phyloP scores from a whole-genome alignment of 2,329 filamentous ascomycete species.

The Aspergillus sp. region DNA sequence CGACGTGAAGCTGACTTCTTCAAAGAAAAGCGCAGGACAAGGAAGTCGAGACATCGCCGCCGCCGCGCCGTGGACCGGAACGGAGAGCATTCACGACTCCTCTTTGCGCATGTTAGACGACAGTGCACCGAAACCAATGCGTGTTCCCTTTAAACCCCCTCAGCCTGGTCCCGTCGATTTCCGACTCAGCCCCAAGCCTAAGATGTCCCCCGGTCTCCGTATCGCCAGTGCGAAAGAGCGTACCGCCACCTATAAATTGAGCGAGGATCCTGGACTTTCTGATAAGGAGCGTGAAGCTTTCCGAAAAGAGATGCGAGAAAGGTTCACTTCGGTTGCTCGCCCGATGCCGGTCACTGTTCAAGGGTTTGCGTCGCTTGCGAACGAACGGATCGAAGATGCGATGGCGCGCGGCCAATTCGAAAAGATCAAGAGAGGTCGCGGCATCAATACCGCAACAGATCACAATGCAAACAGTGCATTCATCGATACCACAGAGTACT shows the following conservation, averaged over 20 bases:
- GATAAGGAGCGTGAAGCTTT: constrained; percentile 69
- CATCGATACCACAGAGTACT: constrained; percentile 93
- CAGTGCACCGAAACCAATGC: constrained; percentile 51
- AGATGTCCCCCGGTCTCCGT: constrained; percentile 43
- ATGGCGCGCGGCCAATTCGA: constrained; percentile 87
- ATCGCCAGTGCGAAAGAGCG: constrained; percentile 56
- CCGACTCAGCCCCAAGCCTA: constrained; percentile 40
- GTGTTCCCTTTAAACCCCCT: constrained; percentile 38
- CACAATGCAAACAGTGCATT: constrained; percentile 80
- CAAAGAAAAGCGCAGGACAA: constrained; percentile 55
- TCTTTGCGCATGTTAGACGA: constrained; percentile 75
- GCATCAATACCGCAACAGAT: constrained; percentile 66
- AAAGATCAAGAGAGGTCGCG: constrained; percentile 75
- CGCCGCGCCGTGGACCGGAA: constrained; percentile 70
- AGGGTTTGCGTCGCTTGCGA: constrained; percentile 77
- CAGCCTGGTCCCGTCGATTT: constrained; percentile 39
- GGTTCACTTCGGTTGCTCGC: constrained; percentile 69
- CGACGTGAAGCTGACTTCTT: not conserved
- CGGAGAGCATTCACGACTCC: constrained; percentile 68
- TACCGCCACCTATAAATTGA: constrained; percentile 50
- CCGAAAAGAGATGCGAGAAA: constrained; percentile 69
- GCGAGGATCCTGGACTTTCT: constrained; percentile 55
- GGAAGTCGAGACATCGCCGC: constrained; percentile 65
- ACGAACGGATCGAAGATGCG: constrained; percentile 88
- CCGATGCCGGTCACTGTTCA: constrained; percentile 71